Base-by-base conservation (phyloP, 805 yeast genomes). In the Cyberlindnera petersonii region DNA sequence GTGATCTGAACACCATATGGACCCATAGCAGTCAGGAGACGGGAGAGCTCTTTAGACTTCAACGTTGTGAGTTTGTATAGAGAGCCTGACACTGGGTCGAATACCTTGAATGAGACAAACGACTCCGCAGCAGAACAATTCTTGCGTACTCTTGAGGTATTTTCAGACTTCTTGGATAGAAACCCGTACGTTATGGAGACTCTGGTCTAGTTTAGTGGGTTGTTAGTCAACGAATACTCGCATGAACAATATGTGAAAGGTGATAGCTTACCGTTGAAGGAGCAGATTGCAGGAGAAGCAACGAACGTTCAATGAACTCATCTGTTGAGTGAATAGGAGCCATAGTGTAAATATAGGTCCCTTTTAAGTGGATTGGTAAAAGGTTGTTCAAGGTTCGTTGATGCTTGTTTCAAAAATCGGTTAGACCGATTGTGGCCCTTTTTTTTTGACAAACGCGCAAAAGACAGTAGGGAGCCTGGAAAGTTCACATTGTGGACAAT, bases 21-120 rank as follows among this genome's bases (percentile, higher is more conserved):
- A 0, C 94, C 94, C 33, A 86, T 56, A 9, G 83, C 82, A n/a
- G 83, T 74, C 55, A 84, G 61, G 14, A 86, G 55, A 52, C 86
- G 72, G 18, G 84, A 76, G 32, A 86, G 68, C 56, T 86, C 93
- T 55, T 86, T 86, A 28, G 70, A 57, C 47, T 79, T 79, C 46
- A 63, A 61, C 1, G 88, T 77, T 40, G 69, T 72, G 53, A 70
- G 71, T 43, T 68, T 71, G 55, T 79, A 71, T 38, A 84, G 71
- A 31, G 75, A 68, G 3, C 95, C 94, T 8, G 77, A 68, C 8
- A 59, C 65, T 3, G 89, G 77, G 52, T 85, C 86, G 49, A 59
- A 82, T 1, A 81, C 70, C 55, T 86, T 86, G 60, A 82, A 74
- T 1, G 51, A 37, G 9, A 54, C 52, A 22, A 50, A 52, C 9